phyloP scores from a whole-genome alignment of 805 yeast genomes.

The Pichia gijzeniarum region DNA sequence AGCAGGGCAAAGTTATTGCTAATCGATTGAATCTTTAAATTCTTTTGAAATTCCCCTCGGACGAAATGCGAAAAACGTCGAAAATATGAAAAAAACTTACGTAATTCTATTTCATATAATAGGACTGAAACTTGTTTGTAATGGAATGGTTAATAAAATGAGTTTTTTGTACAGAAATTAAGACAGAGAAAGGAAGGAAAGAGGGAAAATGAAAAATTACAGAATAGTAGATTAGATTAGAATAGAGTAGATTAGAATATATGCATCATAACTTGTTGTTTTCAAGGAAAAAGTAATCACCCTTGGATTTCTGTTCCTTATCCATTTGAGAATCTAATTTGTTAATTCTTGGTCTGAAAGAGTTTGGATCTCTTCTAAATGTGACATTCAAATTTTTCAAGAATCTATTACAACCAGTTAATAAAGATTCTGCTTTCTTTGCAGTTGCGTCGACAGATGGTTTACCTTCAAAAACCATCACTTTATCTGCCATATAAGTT shows the following conservation, averaged over 20 bases:
- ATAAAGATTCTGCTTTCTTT: slow-evolving; percentile 81
- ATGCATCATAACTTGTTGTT: slow-evolving; percentile 34
- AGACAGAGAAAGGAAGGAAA: background rate
- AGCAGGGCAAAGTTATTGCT: too few relatives aligned
- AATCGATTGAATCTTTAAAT: too few relatives aligned
- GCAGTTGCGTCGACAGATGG: slow-evolving; percentile 87
- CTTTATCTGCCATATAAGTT: slow-evolving; percentile 97
- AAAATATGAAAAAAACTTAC: too few relatives aligned
- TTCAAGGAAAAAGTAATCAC: slow-evolving; percentile 96
- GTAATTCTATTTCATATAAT: too few relatives aligned
- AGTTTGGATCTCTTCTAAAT: slow-evolving; percentile 97
- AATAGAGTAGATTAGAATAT: slow-evolving; percentile 3
- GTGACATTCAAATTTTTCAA: slow-evolving; percentile 96
- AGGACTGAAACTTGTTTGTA: too few relatives aligned
- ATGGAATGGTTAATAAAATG: too few relatives aligned
- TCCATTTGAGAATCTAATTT: slow-evolving; percentile 98
- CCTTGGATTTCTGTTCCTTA: slow-evolving; percentile 87
- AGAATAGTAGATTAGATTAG: background rate
- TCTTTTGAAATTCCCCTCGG: too few relatives aligned
- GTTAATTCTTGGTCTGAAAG: slow-evolving; percentile 98
- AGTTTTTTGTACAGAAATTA: too few relatives aligned
- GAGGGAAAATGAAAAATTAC: background rate
- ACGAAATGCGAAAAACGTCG: too few relatives aligned
- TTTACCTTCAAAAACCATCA: slow-evolving; percentile 93
- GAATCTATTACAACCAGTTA: slow-evolving; percentile 96